Evolutionary conservation across 768 basidiomycete species (phyloP).

Genomic region (Glaciozyma martinii): DNA sequence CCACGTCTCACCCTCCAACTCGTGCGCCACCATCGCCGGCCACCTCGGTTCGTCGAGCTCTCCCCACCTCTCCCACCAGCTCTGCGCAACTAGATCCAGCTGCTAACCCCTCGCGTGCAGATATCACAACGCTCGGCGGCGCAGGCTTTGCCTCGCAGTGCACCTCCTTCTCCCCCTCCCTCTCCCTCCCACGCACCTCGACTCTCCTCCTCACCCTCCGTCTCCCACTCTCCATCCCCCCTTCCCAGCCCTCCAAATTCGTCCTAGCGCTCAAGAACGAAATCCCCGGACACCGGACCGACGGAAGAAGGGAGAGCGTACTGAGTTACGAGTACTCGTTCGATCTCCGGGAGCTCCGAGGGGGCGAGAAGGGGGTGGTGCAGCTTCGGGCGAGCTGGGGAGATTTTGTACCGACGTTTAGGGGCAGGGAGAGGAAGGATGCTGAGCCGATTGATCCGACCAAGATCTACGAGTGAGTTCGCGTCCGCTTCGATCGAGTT

Average conservation of each 20-base stretch:
- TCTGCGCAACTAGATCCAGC: neutral
- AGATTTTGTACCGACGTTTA: neutral
- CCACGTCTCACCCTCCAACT: neutral
- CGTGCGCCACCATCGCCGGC: neutral
- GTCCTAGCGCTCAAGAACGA: neutral
- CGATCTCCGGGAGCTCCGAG: neutral
- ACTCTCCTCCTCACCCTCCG: neutral
- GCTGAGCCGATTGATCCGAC: neutral
- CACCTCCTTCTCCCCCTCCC: neutral
- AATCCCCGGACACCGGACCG: neutral
- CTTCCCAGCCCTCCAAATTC: neutral
- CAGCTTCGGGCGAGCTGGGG: neutral
- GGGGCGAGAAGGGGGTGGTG: neutral
- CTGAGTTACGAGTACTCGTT: neutral
- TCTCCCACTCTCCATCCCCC: neutral
- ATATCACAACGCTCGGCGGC: constrained; percentile 32
- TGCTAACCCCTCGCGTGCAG: constrained; percentile 1
- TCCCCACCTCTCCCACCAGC: too few species aligned
- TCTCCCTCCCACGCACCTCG: neutral
- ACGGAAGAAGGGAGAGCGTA: neutral
- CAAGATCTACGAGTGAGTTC: neutral
- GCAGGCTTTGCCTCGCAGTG: constrained; percentile 34
- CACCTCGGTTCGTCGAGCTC: neutral
- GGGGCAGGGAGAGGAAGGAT: neutral
- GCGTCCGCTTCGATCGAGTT: too few species aligned